Evolutionary conservation across 202 grass and related monocot species (phyloP).

Genomic region (Elaeis oleifera): DNA sequence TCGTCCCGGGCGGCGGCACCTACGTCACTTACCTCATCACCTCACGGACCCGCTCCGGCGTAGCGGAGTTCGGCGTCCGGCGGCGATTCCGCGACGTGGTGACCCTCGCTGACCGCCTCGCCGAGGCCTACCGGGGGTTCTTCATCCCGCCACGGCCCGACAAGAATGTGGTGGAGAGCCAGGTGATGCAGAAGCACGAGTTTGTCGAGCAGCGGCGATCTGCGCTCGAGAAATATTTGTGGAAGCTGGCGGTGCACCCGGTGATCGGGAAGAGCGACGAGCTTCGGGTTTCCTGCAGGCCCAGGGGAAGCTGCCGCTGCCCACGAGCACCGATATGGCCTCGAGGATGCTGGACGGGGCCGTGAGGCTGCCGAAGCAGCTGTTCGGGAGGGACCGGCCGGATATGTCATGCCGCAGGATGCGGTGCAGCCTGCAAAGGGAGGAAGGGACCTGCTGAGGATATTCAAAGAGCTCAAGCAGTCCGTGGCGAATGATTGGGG

Average conservation of each 20-base stretch:
- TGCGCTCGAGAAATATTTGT: slow-evolving; percentile 70
- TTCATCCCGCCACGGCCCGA: slow-evolving; percentile 86
- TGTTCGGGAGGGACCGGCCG: slow-evolving; percentile 44
- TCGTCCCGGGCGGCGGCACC: slow-evolving; percentile 44
- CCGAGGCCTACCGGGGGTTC: slow-evolving; percentile 68
- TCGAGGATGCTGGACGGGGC: slow-evolving; percentile 87
- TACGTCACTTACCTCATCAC: slow-evolving; percentile 81
- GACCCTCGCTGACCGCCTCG: slow-evolving; percentile 77
- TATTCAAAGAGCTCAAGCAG: slow-evolving; percentile 97
- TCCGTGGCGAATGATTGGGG: slow-evolving; percentile 76
- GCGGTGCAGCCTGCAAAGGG: slow-evolving; percentile 96
- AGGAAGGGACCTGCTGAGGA: slow-evolving; percentile 74
- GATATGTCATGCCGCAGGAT: slow-evolving; percentile 48
- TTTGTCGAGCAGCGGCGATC: slow-evolving; percentile 72
- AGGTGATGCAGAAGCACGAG: slow-evolving; percentile 90
- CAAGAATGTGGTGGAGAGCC: slow-evolving; percentile 89
- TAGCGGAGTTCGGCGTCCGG: slow-evolving; percentile 39
- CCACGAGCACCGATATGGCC: slow-evolving; percentile 65
- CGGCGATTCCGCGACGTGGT: slow-evolving; percentile 96
- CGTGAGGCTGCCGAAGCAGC: slow-evolving; percentile 60
- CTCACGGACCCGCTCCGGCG: slow-evolving; percentile 29
- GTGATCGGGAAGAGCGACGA: slow-evolving; percentile 73
- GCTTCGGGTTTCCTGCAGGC: slow-evolving; percentile 74
- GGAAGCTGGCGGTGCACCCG: slow-evolving; percentile 68
- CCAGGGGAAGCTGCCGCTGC: slow-evolving; percentile 80